These are phyloP conservation scores for Aspergillus sp. DNA, from an alignment of 2,329 filamentous ascomycete genomes.

Conservation along the genomic window DNA sequence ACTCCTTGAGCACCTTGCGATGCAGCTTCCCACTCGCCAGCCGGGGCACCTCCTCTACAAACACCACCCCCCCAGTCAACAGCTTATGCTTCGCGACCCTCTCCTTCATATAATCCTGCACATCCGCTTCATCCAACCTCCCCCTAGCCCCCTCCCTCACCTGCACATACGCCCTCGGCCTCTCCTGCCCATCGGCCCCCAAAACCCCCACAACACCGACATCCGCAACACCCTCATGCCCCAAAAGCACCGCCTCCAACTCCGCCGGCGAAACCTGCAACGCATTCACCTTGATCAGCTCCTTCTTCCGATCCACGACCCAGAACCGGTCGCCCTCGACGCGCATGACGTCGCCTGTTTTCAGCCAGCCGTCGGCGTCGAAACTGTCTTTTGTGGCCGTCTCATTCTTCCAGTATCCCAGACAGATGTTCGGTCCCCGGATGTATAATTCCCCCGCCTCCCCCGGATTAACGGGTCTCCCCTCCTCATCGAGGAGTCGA, in stretches of 20 bases:
- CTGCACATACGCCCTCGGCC: slow-evolving; percentile 58
- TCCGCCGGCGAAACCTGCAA: slow-evolving; percentile 45
- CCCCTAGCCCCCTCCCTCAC: slow-evolving; percentile 48
- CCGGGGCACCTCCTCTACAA: slow-evolving; percentile 63
- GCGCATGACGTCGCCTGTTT: slow-evolving; percentile 39
- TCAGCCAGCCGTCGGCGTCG: slow-evolving; percentile 33
- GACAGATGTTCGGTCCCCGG: slow-evolving; percentile 31
- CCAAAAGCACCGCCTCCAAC: slow-evolving; percentile 42
- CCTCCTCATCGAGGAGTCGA: no score
- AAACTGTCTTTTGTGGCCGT: slow-evolving; percentile 42
- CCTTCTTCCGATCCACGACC: slow-evolving; percentile 37
- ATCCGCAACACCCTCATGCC: slow-evolving; percentile 41
- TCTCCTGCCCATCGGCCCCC: slow-evolving; percentile 50
- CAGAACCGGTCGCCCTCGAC: slow-evolving; percentile 18
- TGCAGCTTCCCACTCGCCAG: slow-evolving; percentile 63
- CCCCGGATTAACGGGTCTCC: slow-evolving; percentile 58
- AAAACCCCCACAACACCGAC: slow-evolving; percentile 48
- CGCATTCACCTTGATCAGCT: slow-evolving; percentile 43
- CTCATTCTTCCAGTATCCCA: slow-evolving; percentile 48
- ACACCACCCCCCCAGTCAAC: slow-evolving; percentile 57
- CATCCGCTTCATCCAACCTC: slow-evolving; percentile 1
- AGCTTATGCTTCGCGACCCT: slow-evolving; percentile 59
- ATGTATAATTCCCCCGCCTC: slow-evolving; percentile 46
- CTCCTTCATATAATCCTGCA: slow-evolving; percentile 45
- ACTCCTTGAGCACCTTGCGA: slow-evolving; percentile 44